These are phyloP conservation scores for Phytophthora capsici DNA, from an alignment of 352 stramenopile species.

Conservation along the genomic window DNA sequence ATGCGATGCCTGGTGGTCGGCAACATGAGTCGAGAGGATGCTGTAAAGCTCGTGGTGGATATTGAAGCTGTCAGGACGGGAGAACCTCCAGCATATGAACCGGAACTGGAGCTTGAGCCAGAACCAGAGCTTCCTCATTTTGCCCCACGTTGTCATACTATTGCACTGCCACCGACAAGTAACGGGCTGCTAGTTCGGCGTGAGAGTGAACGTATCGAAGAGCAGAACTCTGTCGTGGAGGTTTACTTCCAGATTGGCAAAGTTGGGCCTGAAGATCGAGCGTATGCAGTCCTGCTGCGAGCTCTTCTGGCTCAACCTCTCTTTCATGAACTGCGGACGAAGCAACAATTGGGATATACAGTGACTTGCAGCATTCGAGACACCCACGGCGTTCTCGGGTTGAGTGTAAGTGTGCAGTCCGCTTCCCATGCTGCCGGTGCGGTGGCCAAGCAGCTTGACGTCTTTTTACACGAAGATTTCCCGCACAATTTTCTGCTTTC, in stretches of 20 bases:
- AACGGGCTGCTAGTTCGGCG: conserved; percentile 69
- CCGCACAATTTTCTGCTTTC: conserved; percentile 20
- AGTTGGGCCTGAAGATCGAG: conserved; percentile 48
- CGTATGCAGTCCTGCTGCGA: conserved; percentile 76
- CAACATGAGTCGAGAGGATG: conserved; percentile 54
- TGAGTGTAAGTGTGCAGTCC: conserved; percentile 75
- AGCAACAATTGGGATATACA: conserved; percentile 85
- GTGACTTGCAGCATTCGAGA: conserved; percentile 78
- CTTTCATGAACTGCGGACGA: conserved; percentile 83
- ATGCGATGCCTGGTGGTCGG: conserved; percentile 61
- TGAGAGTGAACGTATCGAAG: conserved; percentile 64
- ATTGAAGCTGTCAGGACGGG: conserved; percentile 37
- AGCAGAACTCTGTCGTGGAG: conserved; percentile 84
- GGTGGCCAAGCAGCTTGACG: conserved; percentile 67
- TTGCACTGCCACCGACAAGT: conserved; percentile 49
- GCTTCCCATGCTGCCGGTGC: conserved; percentile 61
- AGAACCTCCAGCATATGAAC: conserved; percentile 14
- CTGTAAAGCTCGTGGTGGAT: conserved; percentile 41
- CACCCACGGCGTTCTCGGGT: conserved; percentile 78
- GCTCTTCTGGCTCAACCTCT: conserved; percentile 84
- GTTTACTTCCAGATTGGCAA: conserved; percentile 87
- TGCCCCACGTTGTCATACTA: conserved; percentile 56
- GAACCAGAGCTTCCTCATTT: conserved; percentile 25
- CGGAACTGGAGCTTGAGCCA: conserved; percentile 31
- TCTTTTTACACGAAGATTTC: conserved; percentile 66